These are phyloP conservation scores for Brassica hybrid DNA, from an alignment of 441 rosid species.

Conservation along the genomic window DNA sequence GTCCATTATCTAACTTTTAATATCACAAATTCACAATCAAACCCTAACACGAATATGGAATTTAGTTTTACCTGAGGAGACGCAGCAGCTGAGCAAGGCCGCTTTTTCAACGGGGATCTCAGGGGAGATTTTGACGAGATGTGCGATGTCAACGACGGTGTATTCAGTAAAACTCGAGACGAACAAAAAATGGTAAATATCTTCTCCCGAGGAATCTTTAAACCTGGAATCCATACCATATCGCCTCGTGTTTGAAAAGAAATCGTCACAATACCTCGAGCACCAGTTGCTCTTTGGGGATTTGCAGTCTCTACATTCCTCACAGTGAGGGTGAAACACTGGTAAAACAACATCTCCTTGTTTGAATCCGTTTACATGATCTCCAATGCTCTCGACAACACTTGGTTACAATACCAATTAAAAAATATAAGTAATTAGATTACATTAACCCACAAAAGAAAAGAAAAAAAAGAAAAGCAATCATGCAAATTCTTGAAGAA, in stretches of 20 bases:
- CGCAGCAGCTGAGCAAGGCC: constrained; percentile 68
- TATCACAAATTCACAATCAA: not conserved
- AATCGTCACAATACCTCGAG: constrained; percentile 20
- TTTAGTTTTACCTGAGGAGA: constrained; percentile 53
- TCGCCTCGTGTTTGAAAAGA: constrained; percentile 43
- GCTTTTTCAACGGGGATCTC: constrained; percentile 59
- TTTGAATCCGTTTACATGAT: constrained; percentile 55
- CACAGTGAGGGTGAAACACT: constrained; percentile 58
- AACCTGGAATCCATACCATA: constrained; percentile 60
- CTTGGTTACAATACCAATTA: constrained; percentile 34
- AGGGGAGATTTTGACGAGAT: constrained; percentile 56
- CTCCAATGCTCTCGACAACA: constrained; percentile 81
- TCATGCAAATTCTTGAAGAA: not conserved
- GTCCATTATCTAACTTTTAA: not conserved
- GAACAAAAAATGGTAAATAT: constrained; percentile 51
- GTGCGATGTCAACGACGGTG: constrained; percentile 65
- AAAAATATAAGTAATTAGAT: not conserved
- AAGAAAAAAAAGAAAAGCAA: too few species aligned
- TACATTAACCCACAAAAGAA: too few species aligned
- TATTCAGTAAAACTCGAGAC: constrained; percentile 77
- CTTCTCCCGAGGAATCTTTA: constrained; percentile 58
- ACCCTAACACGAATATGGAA: not conserved
- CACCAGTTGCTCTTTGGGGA: constrained; percentile 61
- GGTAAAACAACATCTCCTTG: constrained; percentile 67
- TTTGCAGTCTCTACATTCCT: constrained; percentile 60